Conservation (phyloP, 1,284 basidiomycete genomes). For the Takashimella tepidaria region DNA sequence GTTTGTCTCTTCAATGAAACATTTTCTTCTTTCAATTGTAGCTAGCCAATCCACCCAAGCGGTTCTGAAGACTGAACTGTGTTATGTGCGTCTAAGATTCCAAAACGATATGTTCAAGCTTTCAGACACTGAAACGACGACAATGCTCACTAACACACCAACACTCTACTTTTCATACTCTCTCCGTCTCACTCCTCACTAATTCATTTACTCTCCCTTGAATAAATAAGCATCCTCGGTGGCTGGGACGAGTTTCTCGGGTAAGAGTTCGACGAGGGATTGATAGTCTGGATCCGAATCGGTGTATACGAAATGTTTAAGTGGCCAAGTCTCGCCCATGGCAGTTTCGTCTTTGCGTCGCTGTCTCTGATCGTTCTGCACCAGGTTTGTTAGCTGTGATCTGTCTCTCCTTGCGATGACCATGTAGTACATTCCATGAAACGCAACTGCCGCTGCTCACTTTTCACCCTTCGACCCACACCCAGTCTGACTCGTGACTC, state of each 20-base stretch:
- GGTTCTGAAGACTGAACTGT: too few species aligned
- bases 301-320: conserved; percentile 68
- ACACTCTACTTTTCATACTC: neutral
- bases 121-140: too few species aligned
- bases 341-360: conserved; percentile 76
- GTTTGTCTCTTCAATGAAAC: too few species aligned
- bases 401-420: neutral
- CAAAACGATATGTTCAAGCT: too few species aligned
- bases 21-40: too few species aligned
- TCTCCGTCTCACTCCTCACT: neutral
- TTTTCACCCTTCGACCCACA: neutral
- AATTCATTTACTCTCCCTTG: conserved; percentile 16
- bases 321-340: conserved; percentile 65
- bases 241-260: conserved; percentile 44
- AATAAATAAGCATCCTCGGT: conserved; percentile 47
- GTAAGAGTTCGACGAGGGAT: conserved; percentile 44
- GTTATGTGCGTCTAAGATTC: too few species aligned
- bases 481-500: conserved; percentile 18
- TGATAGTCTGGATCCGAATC: conserved; percentile 66
- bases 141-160: neutral
- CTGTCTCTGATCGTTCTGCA: conserved; percentile 85
- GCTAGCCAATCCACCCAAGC: too few species aligned
- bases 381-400: neutral
- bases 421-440: too few species aligned
- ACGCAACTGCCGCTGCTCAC: too few species aligned